Evolutionary conservation across 2,329 filamentous ascomycete species (phyloP), one percentile per base, ranked within the genome.

Genomic region (Pseudomassariella vexata): DNA sequence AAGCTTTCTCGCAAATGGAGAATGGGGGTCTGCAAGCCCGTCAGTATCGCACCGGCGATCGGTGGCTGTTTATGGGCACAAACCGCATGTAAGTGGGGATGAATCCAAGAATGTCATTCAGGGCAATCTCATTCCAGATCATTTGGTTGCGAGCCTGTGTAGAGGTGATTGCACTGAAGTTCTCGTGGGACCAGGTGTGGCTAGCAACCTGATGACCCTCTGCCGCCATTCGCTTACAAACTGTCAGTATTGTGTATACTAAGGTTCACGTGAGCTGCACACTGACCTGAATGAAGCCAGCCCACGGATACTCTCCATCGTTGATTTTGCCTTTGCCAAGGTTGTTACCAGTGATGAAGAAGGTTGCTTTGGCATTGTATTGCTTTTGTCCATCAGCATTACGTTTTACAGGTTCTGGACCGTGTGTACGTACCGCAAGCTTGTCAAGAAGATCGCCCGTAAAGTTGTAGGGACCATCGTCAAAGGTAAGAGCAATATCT

Each of bases 381-480:
- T 57, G 59, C 49, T 56, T 16, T 30, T 73, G 60, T 32, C 17
- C 27, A 37, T 52, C 32, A n/a, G n/a, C n/a, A n/a, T n/a, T n/a
- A n/a, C n/a, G n/a, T n/a, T n/a, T n/a, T n/a, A n/a, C n/a, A n/a
- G 50, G 48, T 23, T 18, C 22, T 14, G 11, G 17, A 21, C 14
- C 24, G 22, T 15, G 9, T 20, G 18, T 4, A 19, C 42, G 11
- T 44, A 55, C 52, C 23, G 46, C 41, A 27, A 55, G 35, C 37
- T 78, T 59, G 41, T 80, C 70, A 14, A 81, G 62, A 14, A 82
- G 62, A 39, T 76, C 66, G 20, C 58, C 53, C 3, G 76, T 81
- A 49, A 74, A 78, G n/a, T 63, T 56, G 35, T 67, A 70, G 23
- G 76, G 77, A 3, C 77, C 77, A 49, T 81, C 77, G 41, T 81